Conservation (phyloP, 164 flowering plant genomes). For the Akebia trifoliata region DNA sequence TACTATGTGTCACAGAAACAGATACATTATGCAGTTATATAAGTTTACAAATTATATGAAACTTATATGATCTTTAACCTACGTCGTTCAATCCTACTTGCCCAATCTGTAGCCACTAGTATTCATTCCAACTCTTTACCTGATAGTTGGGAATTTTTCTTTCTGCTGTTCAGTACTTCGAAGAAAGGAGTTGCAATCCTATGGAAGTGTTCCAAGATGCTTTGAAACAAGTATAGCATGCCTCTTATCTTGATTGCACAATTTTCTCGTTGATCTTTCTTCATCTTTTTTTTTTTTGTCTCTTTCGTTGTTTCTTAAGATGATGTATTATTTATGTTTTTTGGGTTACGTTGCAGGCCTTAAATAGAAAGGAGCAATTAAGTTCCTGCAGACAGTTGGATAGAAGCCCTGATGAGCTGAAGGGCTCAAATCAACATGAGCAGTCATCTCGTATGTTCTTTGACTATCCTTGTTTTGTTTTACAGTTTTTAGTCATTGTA, state of each 20-base stretch:
- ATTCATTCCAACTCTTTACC: background rate
- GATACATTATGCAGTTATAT: background rate
- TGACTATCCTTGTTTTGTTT: background rate
- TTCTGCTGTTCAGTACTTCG: slow-evolving; percentile 24
- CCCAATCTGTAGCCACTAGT: background rate
- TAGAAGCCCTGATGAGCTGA: slow-evolving; percentile 17
- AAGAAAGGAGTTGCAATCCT: slow-evolving; percentile 28
- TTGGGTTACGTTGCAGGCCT: slow-evolving; percentile 25
- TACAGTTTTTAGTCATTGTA: background rate
- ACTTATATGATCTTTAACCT: background rate
- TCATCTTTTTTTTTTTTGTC: background rate
- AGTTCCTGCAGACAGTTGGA: slow-evolving; percentile 15
- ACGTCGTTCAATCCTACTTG: background rate
- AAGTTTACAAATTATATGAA: background rate
- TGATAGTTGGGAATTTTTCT: background rate
- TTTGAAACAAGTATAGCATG: slow-evolving; percentile 24
- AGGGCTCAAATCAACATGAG: slow-evolving; percentile 17
- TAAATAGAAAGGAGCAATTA: slow-evolving; percentile 16
- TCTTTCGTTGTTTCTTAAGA: background rate
- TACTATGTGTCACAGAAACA: background rate
- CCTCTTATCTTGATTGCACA: background rate
- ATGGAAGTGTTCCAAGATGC: slow-evolving; percentile 32
- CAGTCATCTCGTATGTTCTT: slow-evolving; percentile 25
- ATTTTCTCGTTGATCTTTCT: background rate
- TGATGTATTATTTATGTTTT: background rate